A percentile compares a stretch with the other conserved stretches of the same genome.
Conservation (phyloP, 2,329 filamentous ascomycete species). For the Ophiosphaerella korrae region DNA sequence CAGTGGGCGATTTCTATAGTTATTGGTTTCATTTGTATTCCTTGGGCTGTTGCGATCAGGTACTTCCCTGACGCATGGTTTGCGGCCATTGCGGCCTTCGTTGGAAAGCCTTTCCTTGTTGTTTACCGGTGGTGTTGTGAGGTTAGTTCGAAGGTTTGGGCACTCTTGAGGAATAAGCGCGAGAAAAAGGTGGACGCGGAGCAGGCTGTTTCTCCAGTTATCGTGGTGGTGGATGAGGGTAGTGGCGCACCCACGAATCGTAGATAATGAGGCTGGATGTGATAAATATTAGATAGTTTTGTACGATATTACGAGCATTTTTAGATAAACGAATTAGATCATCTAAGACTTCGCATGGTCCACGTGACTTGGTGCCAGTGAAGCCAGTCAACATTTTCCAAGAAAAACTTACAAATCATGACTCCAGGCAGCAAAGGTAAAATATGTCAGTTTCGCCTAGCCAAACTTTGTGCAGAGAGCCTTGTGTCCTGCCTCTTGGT, state of each 20-base stretch:
- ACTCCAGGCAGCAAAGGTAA: no score
- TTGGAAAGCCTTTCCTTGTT: slow-evolving; percentile 30
- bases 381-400: no score
- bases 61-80: slow-evolving; percentile 56
- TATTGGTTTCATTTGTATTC: slow-evolving; percentile 57
- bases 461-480: no score
- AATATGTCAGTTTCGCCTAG: no score
- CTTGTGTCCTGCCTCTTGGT: no score
- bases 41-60: slow-evolving; percentile 57
- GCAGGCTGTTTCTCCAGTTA: slow-evolving; percentile 18
- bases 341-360: no score
- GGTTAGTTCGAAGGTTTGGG: slow-evolving; percentile 13
- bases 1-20: slow-evolving; percentile 67
- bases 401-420: no score
- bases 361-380: no score
- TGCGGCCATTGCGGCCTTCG: slow-evolving; percentile 22
- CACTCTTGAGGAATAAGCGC: slow-evolving; percentile 21
- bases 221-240: slow-evolving; percentile 21
- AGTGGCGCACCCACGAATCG: neutral
- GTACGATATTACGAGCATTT: no score
- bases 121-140: slow-evolving; percentile 21
- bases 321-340: no score
- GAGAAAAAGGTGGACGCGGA: slow-evolving; percentile 23
- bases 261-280: no score
- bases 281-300: no score